A percentile compares a stretch with the other conserved stretches of the same genome.
Conservation (phyloP, 1,284 basidiomycete species). For the Gymnopus androsaceus region DNA sequence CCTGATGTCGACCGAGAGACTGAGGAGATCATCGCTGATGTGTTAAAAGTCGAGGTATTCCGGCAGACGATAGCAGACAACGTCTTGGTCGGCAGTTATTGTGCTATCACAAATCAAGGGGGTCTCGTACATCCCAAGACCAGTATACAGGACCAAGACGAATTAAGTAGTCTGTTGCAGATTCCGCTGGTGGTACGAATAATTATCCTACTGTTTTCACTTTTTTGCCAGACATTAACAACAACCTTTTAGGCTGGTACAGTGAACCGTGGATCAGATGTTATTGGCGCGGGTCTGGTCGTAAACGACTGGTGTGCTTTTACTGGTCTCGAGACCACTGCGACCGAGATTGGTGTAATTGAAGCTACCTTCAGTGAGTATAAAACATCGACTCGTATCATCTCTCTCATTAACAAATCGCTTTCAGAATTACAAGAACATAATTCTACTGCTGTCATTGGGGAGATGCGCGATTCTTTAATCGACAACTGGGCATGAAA, state of each 20-base stretch:
- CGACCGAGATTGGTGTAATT: slow-evolving; percentile 97
- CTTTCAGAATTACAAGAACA: slow-evolving; percentile 84
- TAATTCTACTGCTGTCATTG: slow-evolving; percentile 82
- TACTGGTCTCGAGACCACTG: slow-evolving; percentile 94
- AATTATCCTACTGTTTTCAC: neutral
- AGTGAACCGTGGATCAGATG: slow-evolving; percentile 97
- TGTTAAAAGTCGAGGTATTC: slow-evolving; percentile 99
- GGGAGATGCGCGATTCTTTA: slow-evolving; percentile 91
- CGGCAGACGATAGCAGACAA: slow-evolving; percentile 97
- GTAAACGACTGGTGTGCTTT: slow-evolving; percentile 99
- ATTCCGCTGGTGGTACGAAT: slow-evolving; percentile 87
- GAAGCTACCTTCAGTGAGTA: slow-evolving; percentile 93
- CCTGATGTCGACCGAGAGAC: slow-evolving; percentile 98
- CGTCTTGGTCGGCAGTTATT: slow-evolving; percentile 95
- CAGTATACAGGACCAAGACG: slow-evolving; percentile 95
- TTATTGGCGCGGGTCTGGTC: slow-evolving; percentile 95
- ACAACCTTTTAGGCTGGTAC: slow-evolving; percentile 79
- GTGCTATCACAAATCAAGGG: slow-evolving; percentile 93
- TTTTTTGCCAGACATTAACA: neutral
- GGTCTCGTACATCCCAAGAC: slow-evolving; percentile 98
- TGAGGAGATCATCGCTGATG: slow-evolving; percentile 99
- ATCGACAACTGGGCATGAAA: slow-evolving; percentile 91
- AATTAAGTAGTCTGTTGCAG: slow-evolving; percentile 92
- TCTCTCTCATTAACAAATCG: slow-evolving; percentile 6
- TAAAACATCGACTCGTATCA: neutral